These are phyloP conservation scores for Pleodorina starrii DNA, from an alignment of 139 green algal genomes.

Conservation along the genomic window DNA sequence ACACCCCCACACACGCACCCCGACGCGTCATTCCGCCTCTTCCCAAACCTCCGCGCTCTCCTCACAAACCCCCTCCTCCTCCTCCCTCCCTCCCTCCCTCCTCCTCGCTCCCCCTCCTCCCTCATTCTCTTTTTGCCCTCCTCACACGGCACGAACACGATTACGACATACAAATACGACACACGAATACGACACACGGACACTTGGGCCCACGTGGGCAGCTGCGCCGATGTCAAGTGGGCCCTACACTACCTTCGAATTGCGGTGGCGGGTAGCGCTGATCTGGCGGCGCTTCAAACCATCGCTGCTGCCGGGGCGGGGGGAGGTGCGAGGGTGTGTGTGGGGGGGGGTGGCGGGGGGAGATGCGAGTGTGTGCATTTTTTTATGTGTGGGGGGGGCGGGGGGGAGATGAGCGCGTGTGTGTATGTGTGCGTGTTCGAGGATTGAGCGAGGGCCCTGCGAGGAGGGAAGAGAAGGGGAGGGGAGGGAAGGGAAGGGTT, in stretches of 20 bases:
- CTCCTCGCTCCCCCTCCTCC: no score
- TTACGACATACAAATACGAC: no score
- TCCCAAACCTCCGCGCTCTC: no score
- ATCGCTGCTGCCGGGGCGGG: background rate
- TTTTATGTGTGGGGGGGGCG: background rate
- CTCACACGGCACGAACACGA: no score
- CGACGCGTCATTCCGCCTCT: no score
- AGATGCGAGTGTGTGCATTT: background rate
- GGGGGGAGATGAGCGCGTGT: background rate
- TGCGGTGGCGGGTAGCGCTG: background rate
- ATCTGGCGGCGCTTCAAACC: constrained; percentile 3
- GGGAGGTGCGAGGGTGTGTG: background rate
- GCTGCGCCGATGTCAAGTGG: constrained; percentile 64
- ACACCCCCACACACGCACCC: background rate
- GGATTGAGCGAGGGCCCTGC: background rate
- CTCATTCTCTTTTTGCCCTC: no score
- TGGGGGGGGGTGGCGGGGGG: background rate
- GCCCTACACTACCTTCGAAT: constrained; percentile 32
- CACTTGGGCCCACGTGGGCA: background rate
- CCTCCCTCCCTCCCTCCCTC: background rate
- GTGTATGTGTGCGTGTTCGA: background rate
- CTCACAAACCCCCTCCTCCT: background rate
- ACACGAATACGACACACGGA: no score
- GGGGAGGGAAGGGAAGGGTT: background rate
- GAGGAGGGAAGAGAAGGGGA: background rate